A percentile compares a stretch with the other conserved stretches of the same genome.
These are phyloP conservation scores for Hypoxylon sp. DNA, from an alignment of 2,329 filamentous ascomycete genomes.

Conservation along the genomic window DNA sequence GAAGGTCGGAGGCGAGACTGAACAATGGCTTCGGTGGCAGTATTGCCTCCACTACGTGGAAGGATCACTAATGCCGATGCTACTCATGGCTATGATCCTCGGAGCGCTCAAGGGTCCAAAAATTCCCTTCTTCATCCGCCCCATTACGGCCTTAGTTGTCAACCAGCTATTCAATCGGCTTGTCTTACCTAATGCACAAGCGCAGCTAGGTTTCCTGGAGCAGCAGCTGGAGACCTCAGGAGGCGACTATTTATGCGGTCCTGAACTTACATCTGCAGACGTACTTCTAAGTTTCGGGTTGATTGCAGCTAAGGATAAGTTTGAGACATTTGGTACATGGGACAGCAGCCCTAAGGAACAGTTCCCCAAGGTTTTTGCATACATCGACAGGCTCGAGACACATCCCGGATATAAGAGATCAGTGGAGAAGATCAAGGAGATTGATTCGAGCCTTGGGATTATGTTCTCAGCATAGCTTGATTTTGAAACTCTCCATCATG, in stretches of 20 bases:
- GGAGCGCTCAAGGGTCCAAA: conserved; percentile 59
- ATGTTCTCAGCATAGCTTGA: conserved; percentile 44
- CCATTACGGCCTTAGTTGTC: conserved; percentile 64
- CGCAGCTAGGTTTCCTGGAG: conserved; percentile 66
- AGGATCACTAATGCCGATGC: conserved; percentile 74
- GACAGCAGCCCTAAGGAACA: conserved; percentile 57
- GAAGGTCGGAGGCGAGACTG: conserved; percentile 71
- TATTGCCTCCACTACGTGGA: conserved; percentile 89
- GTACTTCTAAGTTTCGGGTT: conserved; percentile 69
- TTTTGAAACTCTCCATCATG: conserved; percentile 3
- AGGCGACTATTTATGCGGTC: conserved; percentile 65
- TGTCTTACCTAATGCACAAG: conserved; percentile 64
- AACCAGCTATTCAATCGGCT: conserved; percentile 60
- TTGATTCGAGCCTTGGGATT: conserved; percentile 60
- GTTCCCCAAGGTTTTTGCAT: conserved; percentile 64
- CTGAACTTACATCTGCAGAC: conserved; percentile 65
- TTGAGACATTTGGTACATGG: conserved; percentile 61
- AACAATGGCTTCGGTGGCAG: conserved; percentile 71
- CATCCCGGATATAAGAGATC: conserved; percentile 65
- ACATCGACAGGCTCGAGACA: conserved; percentile 62
- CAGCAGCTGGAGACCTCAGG: conserved; percentile 62
- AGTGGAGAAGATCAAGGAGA: conserved; percentile 64
- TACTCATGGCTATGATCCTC: conserved; percentile 49
- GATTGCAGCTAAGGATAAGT: conserved; percentile 59
- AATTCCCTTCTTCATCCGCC: conserved; percentile 68